Evolutionary conservation across 768 basidiomycete species (phyloP).

Genomic region (Sporobolomyces phaffii): DNA sequence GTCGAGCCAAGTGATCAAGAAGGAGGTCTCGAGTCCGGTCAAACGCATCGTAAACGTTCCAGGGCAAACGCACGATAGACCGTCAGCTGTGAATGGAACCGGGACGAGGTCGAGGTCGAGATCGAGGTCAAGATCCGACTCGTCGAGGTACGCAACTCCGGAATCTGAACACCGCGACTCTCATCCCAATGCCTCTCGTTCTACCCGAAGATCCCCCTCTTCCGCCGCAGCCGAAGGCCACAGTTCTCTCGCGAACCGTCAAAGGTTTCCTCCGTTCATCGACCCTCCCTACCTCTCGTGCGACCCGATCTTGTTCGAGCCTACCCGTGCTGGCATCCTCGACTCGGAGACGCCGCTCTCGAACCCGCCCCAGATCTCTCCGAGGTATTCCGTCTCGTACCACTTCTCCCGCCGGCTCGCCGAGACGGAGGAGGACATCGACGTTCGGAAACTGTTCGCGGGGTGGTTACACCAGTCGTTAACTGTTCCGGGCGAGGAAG

Average conservation of each 20-base stretch:
- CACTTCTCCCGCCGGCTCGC: neutral
- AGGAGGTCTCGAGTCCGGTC: neutral
- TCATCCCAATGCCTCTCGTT: neutral
- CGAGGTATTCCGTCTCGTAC: neutral
- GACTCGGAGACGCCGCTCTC: neutral
- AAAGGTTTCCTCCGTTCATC: neutral
- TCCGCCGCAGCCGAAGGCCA: too few species aligned
- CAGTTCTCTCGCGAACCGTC: too few species aligned
- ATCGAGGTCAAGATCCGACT: neutral
- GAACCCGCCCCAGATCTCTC: neutral
- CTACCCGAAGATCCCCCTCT: too few species aligned
- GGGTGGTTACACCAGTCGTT: too few species aligned
- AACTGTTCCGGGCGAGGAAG: too few species aligned
- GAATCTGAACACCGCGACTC: neutral
- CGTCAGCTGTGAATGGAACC: neutral
- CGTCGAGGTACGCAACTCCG: neutral
- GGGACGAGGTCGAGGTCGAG: neutral
- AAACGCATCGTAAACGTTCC: neutral
- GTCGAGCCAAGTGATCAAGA: neutral
- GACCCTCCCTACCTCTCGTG: neutral
- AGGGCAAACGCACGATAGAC: neutral
- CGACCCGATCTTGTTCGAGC: neutral
- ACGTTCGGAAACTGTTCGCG: too few species aligned
- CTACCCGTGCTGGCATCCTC: neutral
- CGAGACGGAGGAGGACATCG: neutral